Conservation (phyloP, 768 basidiomycete species). For the Kwoniella bestiolae region DNA sequence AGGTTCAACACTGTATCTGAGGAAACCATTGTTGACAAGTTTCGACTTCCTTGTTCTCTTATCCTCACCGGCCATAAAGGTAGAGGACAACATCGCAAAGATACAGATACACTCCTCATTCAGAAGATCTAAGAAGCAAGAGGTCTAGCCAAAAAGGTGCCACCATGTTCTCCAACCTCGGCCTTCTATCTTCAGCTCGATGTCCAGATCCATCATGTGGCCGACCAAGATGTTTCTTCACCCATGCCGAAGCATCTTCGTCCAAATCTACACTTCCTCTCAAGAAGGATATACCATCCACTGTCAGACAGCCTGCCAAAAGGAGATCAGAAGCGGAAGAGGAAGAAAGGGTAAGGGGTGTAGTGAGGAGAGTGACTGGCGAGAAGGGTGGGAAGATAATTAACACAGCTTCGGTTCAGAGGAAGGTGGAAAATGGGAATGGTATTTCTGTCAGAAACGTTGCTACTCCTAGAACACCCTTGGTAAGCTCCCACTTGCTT, state of each 20-base stretch:
- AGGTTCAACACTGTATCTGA: no score
- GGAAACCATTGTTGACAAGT: no score
- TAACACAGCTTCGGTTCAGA: neutral
- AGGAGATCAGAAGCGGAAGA: slow-evolving; percentile 10
- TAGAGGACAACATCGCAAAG: no score
- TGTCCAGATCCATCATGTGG: slow-evolving; percentile 44
- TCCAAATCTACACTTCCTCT: slow-evolving; percentile 6
- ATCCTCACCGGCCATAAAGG: no score
- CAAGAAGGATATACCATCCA: slow-evolving; percentile 7
- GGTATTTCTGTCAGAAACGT: no score
- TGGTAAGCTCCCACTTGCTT: no score
- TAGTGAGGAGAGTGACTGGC: neutral
- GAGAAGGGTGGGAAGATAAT: neutral
- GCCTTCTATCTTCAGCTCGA: slow-evolving; percentile 28
- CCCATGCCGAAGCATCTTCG: slow-evolving; percentile 32
- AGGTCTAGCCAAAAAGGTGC: no score
- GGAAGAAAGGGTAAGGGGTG: slow-evolving; percentile 8
- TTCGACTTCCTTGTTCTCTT: no score
- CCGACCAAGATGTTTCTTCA: slow-evolving; percentile 45
- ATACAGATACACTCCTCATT: no score
- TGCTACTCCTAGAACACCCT: no score
- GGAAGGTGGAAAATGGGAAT: neutral
- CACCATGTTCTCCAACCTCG: slow-evolving; percentile 48
- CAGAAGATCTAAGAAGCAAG: no score
- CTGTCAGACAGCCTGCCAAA: slow-evolving; percentile 15